Percentiles rank a stretch among this genome's conserved stretches.
Conservation (phyloP, 148 eudicot genomes). For the Persicaria tinctoria region DNA sequence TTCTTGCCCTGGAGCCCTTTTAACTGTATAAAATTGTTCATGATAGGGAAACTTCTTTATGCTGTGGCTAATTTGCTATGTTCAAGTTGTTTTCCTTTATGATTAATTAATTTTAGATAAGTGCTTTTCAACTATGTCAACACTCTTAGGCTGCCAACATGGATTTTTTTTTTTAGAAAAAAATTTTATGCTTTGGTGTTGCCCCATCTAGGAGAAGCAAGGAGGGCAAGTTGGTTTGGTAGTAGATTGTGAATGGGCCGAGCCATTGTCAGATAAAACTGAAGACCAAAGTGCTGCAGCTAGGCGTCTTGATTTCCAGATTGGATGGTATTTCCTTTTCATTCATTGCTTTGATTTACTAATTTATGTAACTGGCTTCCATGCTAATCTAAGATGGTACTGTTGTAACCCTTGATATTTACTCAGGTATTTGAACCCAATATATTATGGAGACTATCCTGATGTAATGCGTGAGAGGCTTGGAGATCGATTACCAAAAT, state of each 20-base stretch:
- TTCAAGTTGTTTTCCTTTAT: neutral
- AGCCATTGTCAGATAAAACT: conserved; percentile 50
- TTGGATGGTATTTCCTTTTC: conserved; percentile 57
- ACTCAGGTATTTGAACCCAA: conserved; percentile 71
- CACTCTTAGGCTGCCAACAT: neutral
- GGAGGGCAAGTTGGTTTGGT: conserved; percentile 69
- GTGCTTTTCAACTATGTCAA: neutral
- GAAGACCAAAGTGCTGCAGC: conserved; percentile 70
- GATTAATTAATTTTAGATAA: neutral
- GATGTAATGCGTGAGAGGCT: conserved; percentile 57
- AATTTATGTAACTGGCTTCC: neutral
- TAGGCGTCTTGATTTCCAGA: conserved; percentile 74
- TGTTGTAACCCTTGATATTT: neutral
- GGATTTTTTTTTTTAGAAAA: neutral
- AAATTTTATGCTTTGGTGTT: neutral
- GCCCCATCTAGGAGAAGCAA: conserved; percentile 42
- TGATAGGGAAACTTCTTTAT: neutral
- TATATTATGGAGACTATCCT: conserved; percentile 73
- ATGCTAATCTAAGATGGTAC: neutral
- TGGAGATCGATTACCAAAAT: conserved; percentile 57
- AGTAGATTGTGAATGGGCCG: conserved; percentile 87
- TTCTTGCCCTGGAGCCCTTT: neutral
- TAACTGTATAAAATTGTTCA: neutral
- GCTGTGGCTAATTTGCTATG: neutral
- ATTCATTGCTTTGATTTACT: neutral